Evolutionary conservation across 2,329 filamentous ascomycete species (phyloP).

Genomic region (Aspergillus caelatus): DNA sequence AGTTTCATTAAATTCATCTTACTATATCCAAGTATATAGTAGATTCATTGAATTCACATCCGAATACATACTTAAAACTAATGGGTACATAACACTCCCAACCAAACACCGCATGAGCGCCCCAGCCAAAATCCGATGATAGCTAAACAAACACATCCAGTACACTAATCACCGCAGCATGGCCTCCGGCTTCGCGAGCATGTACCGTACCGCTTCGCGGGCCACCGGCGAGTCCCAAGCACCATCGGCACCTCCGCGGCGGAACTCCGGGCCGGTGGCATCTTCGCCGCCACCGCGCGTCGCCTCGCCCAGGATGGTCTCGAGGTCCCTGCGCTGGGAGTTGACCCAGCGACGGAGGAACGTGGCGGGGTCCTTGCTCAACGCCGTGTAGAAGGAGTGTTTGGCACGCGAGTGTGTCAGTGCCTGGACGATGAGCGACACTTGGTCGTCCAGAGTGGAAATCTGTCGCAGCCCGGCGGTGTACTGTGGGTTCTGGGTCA

Average conservation of each 20-base stretch:
- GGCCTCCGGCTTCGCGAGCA: conserved; percentile 56
- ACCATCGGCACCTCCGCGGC: conserved; percentile 56
- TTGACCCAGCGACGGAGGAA: conserved; percentile 89
- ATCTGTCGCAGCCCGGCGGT: conserved; percentile 76
- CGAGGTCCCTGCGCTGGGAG: conserved; percentile 87
- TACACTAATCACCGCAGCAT: conserved; percentile 19
- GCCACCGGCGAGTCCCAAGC: conserved; percentile 67
- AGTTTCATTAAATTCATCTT: not conserved
- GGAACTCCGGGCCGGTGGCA: conserved; percentile 51
- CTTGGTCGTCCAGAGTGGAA: conserved; percentile 76
- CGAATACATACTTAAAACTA: not conserved
- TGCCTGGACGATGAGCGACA: conserved; percentile 80
- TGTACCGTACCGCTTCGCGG: conserved; percentile 63
- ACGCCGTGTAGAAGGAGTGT: conserved; percentile 79
- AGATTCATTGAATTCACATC: not conserved
- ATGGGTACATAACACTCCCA: conserved; percentile 10
- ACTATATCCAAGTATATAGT: not conserved
- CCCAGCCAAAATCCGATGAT: conserved; percentile 13
- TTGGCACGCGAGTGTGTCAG: conserved; percentile 85
- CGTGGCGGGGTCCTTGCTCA: conserved; percentile 78
- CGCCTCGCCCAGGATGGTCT: conserved; percentile 83
- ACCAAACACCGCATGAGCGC: conserved; percentile 30
- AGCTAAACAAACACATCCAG: not conserved
- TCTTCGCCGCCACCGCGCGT: conserved; percentile 61
- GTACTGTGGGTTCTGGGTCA: conserved; percentile 71